Evolutionary conservation across 768 basidiomycete genomes (phyloP).

Genomic region (Mycena albidolilacea): DNA sequence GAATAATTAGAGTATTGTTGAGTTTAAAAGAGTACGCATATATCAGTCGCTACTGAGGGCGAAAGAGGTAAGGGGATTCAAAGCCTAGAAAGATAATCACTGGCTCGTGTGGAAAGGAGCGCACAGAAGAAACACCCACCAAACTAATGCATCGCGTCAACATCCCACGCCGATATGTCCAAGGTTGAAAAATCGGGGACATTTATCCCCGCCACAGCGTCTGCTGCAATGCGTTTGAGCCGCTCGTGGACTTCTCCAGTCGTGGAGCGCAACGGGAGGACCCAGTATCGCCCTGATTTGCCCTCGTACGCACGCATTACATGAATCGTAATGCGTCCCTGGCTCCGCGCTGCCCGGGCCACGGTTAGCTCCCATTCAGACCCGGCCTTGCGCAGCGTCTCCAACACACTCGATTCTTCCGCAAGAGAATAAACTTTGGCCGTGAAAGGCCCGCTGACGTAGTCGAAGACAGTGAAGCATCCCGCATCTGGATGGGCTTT

Average conservation of each 20-base stretch:
- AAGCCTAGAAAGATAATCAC: no score
- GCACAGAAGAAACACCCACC: no score
- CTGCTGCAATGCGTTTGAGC: slow-evolving; percentile 4
- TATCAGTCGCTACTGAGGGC: no score
- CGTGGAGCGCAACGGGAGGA: slow-evolving; percentile 10
- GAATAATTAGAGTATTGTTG: no score
- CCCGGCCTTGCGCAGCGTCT: slow-evolving; percentile 2
- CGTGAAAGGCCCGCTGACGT: no score
- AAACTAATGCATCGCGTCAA: neutral
- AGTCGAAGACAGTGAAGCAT: neutral
- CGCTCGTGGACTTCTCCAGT: slow-evolving; percentile 3
- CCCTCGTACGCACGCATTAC: slow-evolving; percentile 3
- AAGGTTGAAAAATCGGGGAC: neutral
- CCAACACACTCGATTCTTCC: neutral
- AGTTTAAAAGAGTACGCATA: no score
- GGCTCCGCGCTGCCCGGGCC: slow-evolving; percentile 12
- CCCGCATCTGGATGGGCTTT: slow-evolving; percentile 4
- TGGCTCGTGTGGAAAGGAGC: no score
- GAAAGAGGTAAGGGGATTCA: no score
- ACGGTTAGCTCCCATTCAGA: neutral
- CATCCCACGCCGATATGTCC: neutral
- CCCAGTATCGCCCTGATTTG: neutral
- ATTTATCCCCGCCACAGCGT: neutral
- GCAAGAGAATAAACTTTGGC: neutral
- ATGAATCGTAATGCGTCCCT: slow-evolving; percentile 1